Conservation (phyloP, 2,329 filamentous ascomycete species). For the Ophiostoma populinum region DNA sequence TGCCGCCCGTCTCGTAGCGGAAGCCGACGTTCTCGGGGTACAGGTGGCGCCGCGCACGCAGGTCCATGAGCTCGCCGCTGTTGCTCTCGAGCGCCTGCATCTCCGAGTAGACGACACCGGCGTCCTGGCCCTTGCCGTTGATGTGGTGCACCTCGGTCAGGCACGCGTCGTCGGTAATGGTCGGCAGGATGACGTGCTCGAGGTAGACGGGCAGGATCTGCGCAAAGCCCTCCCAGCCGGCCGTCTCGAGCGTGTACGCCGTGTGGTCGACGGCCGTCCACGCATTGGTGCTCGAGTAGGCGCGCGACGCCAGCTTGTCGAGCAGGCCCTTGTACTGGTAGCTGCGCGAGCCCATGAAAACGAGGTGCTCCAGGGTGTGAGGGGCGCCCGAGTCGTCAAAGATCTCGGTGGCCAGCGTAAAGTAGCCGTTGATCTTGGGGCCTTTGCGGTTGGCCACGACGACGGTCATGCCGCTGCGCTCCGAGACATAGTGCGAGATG, state of each 20-base stretch:
- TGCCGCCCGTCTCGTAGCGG: constrained; percentile 92
- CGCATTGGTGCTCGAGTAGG: constrained; percentile 88
- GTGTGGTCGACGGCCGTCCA: constrained; percentile 97
- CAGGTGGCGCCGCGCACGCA: constrained; percentile 59
- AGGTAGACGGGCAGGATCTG: constrained; percentile 90
- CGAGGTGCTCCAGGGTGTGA: constrained; percentile 66
- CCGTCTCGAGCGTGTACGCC: constrained; percentile 85
- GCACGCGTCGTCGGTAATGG: constrained; percentile 80
- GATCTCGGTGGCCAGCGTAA: constrained; percentile 90
- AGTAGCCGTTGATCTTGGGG: constrained; percentile 90
- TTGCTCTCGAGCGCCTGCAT: constrained; percentile 94
- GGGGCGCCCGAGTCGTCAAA: constrained; percentile 91
- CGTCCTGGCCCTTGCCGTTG: constrained; percentile 84
- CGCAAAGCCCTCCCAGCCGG: constrained; percentile 92
- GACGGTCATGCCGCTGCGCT: constrained; percentile 85
- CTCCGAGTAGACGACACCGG: constrained; percentile 93
- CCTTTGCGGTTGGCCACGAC: constrained; percentile 83
- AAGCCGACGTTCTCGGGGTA: constrained; percentile 87
- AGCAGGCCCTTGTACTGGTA: constrained; percentile 92
- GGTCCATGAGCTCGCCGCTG: constrained; percentile 70
- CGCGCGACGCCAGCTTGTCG: constrained; percentile 82
- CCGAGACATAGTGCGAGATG: constrained; percentile 91
- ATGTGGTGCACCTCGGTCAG: constrained; percentile 95
- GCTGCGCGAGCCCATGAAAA: constrained; percentile 82
- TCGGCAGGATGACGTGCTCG: constrained; percentile 83